Conservation (phyloP, 1,284 basidiomycete species). For the Cryptococcus neoformans region DNA sequence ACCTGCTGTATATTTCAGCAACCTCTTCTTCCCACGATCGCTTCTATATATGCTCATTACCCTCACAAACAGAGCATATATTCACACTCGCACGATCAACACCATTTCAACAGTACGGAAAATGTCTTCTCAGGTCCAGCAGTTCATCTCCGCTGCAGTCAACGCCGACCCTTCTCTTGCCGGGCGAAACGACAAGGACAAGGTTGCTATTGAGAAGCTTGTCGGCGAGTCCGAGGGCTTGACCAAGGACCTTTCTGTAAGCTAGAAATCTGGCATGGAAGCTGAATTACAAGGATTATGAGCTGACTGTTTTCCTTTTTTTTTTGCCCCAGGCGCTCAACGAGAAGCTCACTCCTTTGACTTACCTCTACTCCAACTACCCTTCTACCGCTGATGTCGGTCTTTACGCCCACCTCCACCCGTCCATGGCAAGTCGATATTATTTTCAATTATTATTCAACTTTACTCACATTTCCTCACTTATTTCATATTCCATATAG, state of each 20-base stretch:
- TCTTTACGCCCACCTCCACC: slow-evolving; percentile 76
- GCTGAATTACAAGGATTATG: neutral
- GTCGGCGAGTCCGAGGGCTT: slow-evolving; percentile 33
- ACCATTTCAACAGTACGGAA: slow-evolving; percentile 4
- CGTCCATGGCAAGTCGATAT: slow-evolving; percentile 61
- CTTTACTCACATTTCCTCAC: neutral
- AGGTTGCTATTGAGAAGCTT: slow-evolving; percentile 35
- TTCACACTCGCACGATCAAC: neutral
- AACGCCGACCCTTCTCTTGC: slow-evolving; percentile 39
- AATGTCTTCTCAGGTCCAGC: slow-evolving; percentile 34
- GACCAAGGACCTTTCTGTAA: slow-evolving; percentile 40
- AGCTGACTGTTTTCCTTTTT: neutral
- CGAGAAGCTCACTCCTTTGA: slow-evolving; percentile 66
- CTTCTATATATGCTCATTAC: slow-evolving; percentile 5
- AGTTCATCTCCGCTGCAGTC: slow-evolving; percentile 42
- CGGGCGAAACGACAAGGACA: slow-evolving; percentile 40
- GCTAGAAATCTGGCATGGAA: slow-evolving; percentile 1
- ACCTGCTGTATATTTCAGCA: neutral
- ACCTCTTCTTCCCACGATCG: neutral
- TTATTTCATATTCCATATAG: slow-evolving; percentile 7
- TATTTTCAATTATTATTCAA: neutral
- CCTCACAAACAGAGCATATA: slow-evolving; percentile 3
- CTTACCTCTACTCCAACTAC: slow-evolving; percentile 73
- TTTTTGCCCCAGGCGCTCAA: slow-evolving; percentile 61
- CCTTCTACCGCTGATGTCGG: slow-evolving; percentile 83